phyloP scores from a whole-genome alignment of 805 yeast genomes.

The Hemisphaericaspora nanyangensis region DNA sequence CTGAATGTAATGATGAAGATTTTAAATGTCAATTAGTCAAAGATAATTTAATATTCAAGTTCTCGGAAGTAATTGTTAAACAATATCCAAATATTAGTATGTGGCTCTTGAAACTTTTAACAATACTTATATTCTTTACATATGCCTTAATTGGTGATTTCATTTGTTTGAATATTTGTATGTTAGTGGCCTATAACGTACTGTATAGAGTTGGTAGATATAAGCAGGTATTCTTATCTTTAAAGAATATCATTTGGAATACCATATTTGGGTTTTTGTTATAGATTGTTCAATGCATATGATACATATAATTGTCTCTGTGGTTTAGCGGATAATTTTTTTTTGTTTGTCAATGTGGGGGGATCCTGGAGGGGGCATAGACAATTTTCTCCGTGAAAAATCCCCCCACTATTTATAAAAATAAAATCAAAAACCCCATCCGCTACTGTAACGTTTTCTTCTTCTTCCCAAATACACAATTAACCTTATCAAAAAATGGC shows the following conservation, averaged over 20 bases:
- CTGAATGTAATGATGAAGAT: conserved; percentile 2
- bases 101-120: conserved; percentile 5
- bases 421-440: too few relatives aligned
- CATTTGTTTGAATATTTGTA: conserved; percentile 16
- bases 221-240: conserved; percentile 3
- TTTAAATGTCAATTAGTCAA: conserved; percentile 4
- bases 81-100: conserved; percentile 1
- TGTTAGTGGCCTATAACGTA: conserved; percentile 9
- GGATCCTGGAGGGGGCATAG: too few relatives aligned
- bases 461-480: too few relatives aligned
- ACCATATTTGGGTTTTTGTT: conserved; percentile 5
- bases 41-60: conserved; percentile 15
- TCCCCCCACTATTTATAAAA: too few relatives aligned
- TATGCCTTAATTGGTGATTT: conserved; percentile 20
- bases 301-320: too few relatives aligned
- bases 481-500: too few relatives aligned
- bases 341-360: too few relatives aligned
- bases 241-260: conserved; percentile 1
- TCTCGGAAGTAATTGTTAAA: conserved; percentile 10
- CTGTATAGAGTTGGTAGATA: conserved; percentile 2
- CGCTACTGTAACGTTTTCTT: too few relatives aligned
- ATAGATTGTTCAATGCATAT: too few relatives aligned
- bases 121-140: conserved; percentile 12
- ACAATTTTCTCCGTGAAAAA: too few relatives aligned
- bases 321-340: too few relatives aligned